These are phyloP conservation scores for Phaeosphaeria sp. DNA, from an alignment of 2,329 filamentous ascomycete species.

Conservation along the genomic window DNA sequence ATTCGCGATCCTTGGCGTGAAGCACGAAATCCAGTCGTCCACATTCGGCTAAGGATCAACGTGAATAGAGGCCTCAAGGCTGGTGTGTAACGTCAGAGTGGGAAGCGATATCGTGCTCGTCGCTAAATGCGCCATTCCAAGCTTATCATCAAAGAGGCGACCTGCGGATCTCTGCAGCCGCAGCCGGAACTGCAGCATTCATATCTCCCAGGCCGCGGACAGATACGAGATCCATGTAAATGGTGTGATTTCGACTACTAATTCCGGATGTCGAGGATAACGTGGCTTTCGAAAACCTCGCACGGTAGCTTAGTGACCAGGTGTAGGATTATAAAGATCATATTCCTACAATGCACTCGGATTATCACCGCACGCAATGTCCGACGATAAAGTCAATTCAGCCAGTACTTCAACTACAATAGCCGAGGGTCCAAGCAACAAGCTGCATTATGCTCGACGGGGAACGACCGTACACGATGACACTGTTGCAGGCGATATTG, in stretches of 20 bases:
- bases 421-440: slow-evolving; percentile 2
- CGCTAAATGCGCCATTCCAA: not conserved
- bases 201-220: not conserved
- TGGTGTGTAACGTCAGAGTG: slow-evolving; percentile 11
- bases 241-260: not conserved
- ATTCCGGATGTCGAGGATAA: not conserved
- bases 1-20: slow-evolving; percentile 21
- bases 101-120: slow-evolving; percentile 19
- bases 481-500: slow-evolving; percentile 2
- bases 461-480: slow-evolving; percentile 11
- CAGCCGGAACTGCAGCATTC: not conserved
- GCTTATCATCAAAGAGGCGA: not conserved
- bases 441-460: slow-evolving; percentile 18
- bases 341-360: not conserved
- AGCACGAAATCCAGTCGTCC: slow-evolving; percentile 14
- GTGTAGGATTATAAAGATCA: not conserved
- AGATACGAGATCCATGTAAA: not conserved
- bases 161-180: not conserved
- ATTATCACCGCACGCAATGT: not conserved
- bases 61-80: not conserved
- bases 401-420: slow-evolving; percentile 5
- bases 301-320: not conserved
- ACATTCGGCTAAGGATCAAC: slow-evolving; percentile 10
- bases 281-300: not conserved
- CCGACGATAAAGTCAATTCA: not conserved